Base-by-base conservation (phyloP, 805 yeast species). In the Naumovozyma dairenensis region DNA sequence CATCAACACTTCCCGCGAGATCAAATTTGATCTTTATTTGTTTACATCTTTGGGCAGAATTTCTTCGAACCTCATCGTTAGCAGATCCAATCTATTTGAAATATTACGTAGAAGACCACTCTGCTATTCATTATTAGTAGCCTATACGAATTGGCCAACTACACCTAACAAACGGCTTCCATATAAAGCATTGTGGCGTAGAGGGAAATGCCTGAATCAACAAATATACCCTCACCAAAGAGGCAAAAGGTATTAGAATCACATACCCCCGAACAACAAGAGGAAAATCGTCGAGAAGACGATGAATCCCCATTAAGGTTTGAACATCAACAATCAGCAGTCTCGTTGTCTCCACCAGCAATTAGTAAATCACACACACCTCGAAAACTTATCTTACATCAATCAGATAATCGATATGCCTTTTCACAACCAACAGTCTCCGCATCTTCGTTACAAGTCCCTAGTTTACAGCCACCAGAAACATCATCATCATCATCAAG, bases 401-500 rank as follows among this genome's bases (percentile, higher is more conserved):
- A 51, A 7, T 34, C 42, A 6, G 55, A 52, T 6, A 34, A 43
- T 21, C 31, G 42, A 21, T 46, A 41, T 36, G 48, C 49, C 27
- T 29, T 38, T 14, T 45, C 46, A 9, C 62, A 57, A 22, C 43
- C 57, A 1, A 40, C 42, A 9, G 30, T 42, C 16, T 38, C 54
- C 5, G 39, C 48, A 10, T 38, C 51, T 6, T 40, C 56, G 6
- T 34, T 47, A 14, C 53, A 51, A 27, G 49, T 45, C 1, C 56
- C 57, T 10, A 39, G 37, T 24, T 39, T 52, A 21, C 57, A 55
- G 19, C 62, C 64, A 3, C 61, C 63, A 13, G 43, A 39, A 31
- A 33, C 36, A 7, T 52, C 52, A 21, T 48, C 59, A 8, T 50
- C 62, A 1, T 55, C 60, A 0, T 53, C 60, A 32, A 52, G 56